Base-by-base conservation (phyloP, 2,329 filamentous ascomycete genomes). In the Xylariaceae sp. region DNA sequence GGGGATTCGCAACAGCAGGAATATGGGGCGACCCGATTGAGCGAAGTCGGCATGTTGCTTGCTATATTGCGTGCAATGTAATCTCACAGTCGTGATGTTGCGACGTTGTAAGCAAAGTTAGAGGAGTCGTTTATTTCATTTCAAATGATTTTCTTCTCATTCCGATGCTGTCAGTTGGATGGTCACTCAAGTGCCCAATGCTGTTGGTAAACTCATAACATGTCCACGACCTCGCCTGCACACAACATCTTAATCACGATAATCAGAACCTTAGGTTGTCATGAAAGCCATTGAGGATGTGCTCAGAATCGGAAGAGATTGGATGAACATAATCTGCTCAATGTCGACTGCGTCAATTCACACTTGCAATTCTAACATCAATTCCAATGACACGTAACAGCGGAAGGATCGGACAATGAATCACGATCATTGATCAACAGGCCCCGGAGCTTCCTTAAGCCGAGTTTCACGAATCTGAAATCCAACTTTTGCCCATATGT, bases 371-470 rank as follows among this genome's bases (percentile, higher is more conserved):
- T 6, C 23, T 30, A 30, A 30, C 23, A 1, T 5, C 23, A 30
- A 30, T 5, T 4, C 23, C 23, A 4, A 30, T 30, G 1, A 30
- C 23, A 30, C 23, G 5, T 30, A 30, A 30, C 23, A 30, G 23
- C 23, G 5, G 23, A 30, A 30, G 23, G 23, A 30, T 30, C 23
- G 23, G 4, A 5, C 23, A 30, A 30, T 30, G 5, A 30, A 30
- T 30, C 23, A 30, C 4, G 5, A 30, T 30, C 23, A 30, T 30
- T 5, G 23, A 30, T 30, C 23, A 30, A 30, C 23, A 30, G 23
- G 23, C 23, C 5, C 23, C 23, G 23, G 23, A 4, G 23, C 60
- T 84, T 83, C 63, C 71, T 73, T 8, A 67, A 79, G 57, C 80
- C 81, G 66, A 62, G 57, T 59, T 52, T 3, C 76, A 69, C 53